These are phyloP conservation scores for Rusavskia elegans DNA, from an alignment of 495 filamentous ascomycete species.

Conservation along the genomic window DNA sequence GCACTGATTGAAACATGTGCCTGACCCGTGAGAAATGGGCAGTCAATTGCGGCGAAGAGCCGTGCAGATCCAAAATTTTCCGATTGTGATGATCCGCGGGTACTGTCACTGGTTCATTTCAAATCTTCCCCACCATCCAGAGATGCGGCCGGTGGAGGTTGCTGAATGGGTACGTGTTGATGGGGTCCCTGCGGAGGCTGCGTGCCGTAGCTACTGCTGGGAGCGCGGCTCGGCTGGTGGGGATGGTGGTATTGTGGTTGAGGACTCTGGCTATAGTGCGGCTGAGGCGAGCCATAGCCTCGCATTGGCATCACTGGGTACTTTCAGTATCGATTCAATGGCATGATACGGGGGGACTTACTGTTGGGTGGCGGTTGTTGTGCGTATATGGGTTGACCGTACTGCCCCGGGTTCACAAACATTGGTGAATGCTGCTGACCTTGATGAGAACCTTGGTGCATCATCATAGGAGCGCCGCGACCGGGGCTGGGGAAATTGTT, in stretches of 20 bases:
- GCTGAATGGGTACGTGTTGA: slow-evolving; percentile 26
- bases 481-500: slow-evolving; percentile 78
- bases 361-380: slow-evolving; percentile 49
- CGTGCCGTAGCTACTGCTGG: slow-evolving; percentile 42
- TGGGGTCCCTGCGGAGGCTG: slow-evolving; percentile 30
- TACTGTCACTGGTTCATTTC: slow-evolving; percentile 28
- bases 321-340: slow-evolving; percentile 15
- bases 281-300: slow-evolving; percentile 41
- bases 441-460: slow-evolving; percentile 64
- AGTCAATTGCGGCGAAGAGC: background rate
- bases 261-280: slow-evolving; percentile 47
- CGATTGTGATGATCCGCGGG: slow-evolving; percentile 3
- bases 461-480: slow-evolving; percentile 66
- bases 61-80: slow-evolving; percentile 3
- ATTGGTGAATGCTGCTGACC: slow-evolving; percentile 43
- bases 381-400: slow-evolving; percentile 49
- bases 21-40: background rate
- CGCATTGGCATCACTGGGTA: slow-evolving; percentile 41
- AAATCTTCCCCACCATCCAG: slow-evolving; percentile 35
- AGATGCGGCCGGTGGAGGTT: slow-evolving; percentile 25
- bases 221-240: slow-evolving; percentile 41
- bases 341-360: slow-evolving; percentile 28
- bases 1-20: background rate
- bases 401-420: slow-evolving; percentile 53
- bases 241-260: slow-evolving; percentile 53